Conservation (phyloP, 495 filamentous ascomycete species). For the Diplogelasinospora grovesii region DNA sequence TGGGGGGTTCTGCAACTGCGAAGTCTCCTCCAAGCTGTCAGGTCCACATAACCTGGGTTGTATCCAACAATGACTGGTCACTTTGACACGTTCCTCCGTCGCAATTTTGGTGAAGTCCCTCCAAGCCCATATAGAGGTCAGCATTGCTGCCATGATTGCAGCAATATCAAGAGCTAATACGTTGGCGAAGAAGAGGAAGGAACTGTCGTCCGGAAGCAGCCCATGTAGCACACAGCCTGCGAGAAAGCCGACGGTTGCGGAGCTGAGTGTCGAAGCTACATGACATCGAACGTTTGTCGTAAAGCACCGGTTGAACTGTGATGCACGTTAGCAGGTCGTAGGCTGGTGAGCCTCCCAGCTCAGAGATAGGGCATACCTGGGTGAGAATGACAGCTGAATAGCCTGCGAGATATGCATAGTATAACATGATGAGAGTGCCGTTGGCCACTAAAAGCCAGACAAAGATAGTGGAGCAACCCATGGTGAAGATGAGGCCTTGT, state of each 20-base stretch:
- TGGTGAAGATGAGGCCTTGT: constrained; percentile 10
- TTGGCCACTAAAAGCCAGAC: constrained; percentile 18
- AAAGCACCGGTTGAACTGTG: constrained; percentile 27
- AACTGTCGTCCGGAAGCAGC: background rate
- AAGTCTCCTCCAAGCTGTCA: background rate
- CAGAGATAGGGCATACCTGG: constrained; percentile 10
- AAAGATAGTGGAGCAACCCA: constrained; percentile 14
- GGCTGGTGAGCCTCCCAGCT: no score
- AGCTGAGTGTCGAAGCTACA: constrained; percentile 14
- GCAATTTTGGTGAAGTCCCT: constrained; percentile 3
- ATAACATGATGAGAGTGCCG: constrained; percentile 9
- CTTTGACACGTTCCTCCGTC: background rate
- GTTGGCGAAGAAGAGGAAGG: constrained; percentile 11
- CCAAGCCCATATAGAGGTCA: constrained; percentile 16
- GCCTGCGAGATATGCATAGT: constrained; percentile 17
- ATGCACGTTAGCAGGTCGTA: no score
- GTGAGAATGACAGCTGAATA: constrained; percentile 23
- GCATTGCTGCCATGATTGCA: constrained; percentile 8
- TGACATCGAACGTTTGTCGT: constrained; percentile 17
- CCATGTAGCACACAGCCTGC: constrained; percentile 15
- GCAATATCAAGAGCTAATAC: constrained; percentile 13
- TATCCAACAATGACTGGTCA: no score
- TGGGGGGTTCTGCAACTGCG: background rate
- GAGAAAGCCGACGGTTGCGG: constrained; percentile 18
- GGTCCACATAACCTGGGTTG: background rate